Conservation (phyloP, 2,329 filamentous ascomycete genomes). For the Microdochium bolleyi region DNA sequence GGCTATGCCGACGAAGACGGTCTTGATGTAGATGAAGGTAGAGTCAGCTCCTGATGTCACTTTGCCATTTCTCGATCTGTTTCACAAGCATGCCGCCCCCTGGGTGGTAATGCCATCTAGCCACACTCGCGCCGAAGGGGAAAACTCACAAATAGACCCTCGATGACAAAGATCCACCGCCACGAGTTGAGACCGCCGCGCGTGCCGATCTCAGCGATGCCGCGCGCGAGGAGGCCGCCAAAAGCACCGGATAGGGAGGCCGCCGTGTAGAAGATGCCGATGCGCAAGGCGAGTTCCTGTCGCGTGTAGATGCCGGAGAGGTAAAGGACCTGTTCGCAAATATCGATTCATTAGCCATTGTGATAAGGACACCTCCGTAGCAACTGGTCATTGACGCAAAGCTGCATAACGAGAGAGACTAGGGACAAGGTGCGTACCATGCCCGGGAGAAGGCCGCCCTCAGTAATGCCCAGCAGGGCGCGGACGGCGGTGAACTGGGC, state of each 20-base stretch:
- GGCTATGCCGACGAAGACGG: slow-evolving; percentile 41
- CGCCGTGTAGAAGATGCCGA: slow-evolving; percentile 61
- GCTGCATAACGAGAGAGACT: too few species aligned
- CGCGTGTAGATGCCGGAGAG: slow-evolving; percentile 55
- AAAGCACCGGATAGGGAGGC: slow-evolving; percentile 59
- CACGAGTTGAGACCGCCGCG: slow-evolving; percentile 45
- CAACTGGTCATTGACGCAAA: too few species aligned
- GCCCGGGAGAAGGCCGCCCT: slow-evolving; percentile 58
- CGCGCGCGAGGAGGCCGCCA: slow-evolving; percentile 53
- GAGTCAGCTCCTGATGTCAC: too few species aligned
- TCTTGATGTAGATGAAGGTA: slow-evolving; percentile 26
- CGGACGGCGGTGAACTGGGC: slow-evolving; percentile 53
- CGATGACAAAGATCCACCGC: slow-evolving; percentile 57
- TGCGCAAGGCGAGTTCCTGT: slow-evolving; percentile 51
- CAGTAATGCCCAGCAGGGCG: slow-evolving; percentile 52
- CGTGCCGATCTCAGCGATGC: slow-evolving; percentile 50
- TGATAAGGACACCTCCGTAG: slow-evolving; percentile 5
- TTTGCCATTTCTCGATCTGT: too few species aligned
- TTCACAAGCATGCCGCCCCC: too few species aligned
- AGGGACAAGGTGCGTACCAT: too few species aligned
- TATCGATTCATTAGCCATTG: neutral
- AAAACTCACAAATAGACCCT: slow-evolving; percentile 40
- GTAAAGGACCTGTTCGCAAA: slow-evolving; percentile 43
- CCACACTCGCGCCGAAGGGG: neutral
- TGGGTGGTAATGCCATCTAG: neutral